phyloP scores from a whole-genome alignment of 768 basidiomycete genomes.

The Lactarius quietus region DNA sequence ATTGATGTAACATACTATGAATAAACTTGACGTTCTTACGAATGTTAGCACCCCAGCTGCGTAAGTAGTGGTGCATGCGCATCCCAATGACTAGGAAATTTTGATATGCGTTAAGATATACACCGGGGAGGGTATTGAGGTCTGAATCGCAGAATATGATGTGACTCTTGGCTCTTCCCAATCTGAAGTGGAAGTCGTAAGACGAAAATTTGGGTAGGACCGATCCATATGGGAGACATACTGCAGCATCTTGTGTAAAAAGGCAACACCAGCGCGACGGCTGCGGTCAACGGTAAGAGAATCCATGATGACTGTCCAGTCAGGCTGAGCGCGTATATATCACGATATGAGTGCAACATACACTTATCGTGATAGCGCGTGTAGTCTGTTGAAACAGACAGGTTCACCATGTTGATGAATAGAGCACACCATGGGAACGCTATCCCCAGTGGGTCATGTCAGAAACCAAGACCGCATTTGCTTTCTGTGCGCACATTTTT shows the following conservation, averaged over 20 bases:
- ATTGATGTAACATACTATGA: constrained; percentile 41
- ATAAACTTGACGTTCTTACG: constrained; percentile 49
- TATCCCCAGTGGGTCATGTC: constrained; percentile 30
- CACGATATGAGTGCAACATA: constrained; percentile 34
- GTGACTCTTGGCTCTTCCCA: constrained; percentile 71
- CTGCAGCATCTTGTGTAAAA: constrained; percentile 73
- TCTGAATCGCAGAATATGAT: constrained; percentile 73
- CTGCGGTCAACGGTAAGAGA: constrained; percentile 70
- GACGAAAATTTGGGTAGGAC: background rate
- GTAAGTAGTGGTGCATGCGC: constrained; percentile 83
- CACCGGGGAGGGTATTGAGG: constrained; percentile 58
- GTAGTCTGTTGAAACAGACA: constrained; percentile 82
- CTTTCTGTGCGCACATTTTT: constrained; percentile 34
- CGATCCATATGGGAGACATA: constrained; percentile 36
- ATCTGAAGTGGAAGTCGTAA: constrained; percentile 37
- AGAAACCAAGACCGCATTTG: background rate
- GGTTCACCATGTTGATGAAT: constrained; percentile 65
- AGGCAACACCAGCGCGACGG: constrained; percentile 59
- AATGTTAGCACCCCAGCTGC: constrained; percentile 50
- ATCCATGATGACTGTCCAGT: constrained; percentile 52
- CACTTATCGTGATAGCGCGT: constrained; percentile 59
- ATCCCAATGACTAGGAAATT: constrained; percentile 78
- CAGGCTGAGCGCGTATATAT: constrained; percentile 1
- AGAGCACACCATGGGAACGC: constrained; percentile 96
- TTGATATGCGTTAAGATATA: constrained; percentile 84